phyloP scores from a whole-genome alignment of 108 stramenopile species.

The Stephanodiscus minutulus region DNA sequence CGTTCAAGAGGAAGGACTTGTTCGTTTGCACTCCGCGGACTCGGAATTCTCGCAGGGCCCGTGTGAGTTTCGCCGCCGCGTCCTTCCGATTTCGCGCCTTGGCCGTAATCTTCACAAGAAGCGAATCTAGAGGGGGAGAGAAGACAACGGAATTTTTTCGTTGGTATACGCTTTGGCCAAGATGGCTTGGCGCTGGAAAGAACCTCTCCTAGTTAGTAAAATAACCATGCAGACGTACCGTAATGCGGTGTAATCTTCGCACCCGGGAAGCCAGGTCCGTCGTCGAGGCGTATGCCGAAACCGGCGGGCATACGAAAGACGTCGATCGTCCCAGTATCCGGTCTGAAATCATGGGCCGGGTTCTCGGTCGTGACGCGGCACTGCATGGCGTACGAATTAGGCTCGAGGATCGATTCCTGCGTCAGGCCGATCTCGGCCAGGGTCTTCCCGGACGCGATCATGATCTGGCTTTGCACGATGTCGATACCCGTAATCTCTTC shows the following conservation, averaged over 20 bases:
- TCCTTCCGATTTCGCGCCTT: constrained; percentile 78
- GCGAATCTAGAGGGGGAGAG: constrained; percentile 45
- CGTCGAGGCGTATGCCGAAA: constrained; percentile 94
- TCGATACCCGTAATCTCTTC: constrained; percentile 91
- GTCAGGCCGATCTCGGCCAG: constrained; percentile 71
- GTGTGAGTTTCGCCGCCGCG: constrained; percentile 67
- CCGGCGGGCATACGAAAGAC: constrained; percentile 92
- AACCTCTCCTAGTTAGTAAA: neutral
- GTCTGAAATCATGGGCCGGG: constrained; percentile 87
- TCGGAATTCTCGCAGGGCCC: constrained; percentile 89
- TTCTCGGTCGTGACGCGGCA: constrained; percentile 96
- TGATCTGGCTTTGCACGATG: constrained; percentile 92
- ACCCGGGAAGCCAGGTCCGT: constrained; percentile 70
- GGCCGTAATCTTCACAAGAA: constrained; percentile 89
- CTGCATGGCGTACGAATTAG: constrained; percentile 91
- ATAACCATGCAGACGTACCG: neutral
- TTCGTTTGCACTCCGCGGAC: constrained; percentile 84
- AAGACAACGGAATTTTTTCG: constrained; percentile 6
- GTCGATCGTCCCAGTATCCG: constrained; percentile 91
- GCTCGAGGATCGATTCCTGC: constrained; percentile 65
- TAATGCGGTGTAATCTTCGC: constrained; percentile 46
- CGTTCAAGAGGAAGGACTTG: constrained; percentile 87
- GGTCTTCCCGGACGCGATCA: constrained; percentile 91
- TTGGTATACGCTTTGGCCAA: constrained; percentile 59
- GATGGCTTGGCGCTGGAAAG: constrained; percentile 28